phyloP scores from a whole-genome alignment of 78 protist genomes.

The Guillardia theta region DNA sequence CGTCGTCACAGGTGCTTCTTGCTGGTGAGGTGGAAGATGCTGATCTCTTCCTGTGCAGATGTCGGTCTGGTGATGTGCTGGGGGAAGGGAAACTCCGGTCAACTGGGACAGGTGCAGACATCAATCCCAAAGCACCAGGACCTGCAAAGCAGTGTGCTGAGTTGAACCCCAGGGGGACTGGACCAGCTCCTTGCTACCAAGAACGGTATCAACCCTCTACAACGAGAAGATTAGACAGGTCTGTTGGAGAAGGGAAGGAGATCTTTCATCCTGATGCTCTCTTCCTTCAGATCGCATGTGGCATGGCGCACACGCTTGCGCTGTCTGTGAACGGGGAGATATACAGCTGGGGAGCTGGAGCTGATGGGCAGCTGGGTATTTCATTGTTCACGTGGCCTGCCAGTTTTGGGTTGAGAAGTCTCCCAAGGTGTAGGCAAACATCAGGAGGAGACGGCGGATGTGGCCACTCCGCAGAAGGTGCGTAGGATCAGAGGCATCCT shows the following conservation, averaged over 20 bases:
- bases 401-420: no score
- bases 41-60: no score
- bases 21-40: no score
- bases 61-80: background rate
- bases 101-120: background rate
- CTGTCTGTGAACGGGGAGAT: background rate
- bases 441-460: background rate
- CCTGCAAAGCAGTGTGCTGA: no score
- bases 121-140: no score
- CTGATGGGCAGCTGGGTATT: background rate
- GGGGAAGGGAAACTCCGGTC: background rate
- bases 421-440: background rate
- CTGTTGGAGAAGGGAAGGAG: no score
- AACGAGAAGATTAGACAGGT: no score
- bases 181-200: background rate
- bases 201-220: background rate
- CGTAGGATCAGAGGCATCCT: background rate
- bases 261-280: no score
- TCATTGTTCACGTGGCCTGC: no score
- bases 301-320: conserved; percentile 16
- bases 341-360: background rate
- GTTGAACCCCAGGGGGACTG: no score
- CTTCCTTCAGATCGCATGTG: background rate
- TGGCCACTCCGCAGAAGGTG: background rate
- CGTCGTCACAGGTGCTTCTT: conserved; percentile 6